These are phyloP conservation scores for Zygosaccharomyces sapae DNA, from an alignment of 1,139 yeast species.

Conservation along the genomic window DNA sequence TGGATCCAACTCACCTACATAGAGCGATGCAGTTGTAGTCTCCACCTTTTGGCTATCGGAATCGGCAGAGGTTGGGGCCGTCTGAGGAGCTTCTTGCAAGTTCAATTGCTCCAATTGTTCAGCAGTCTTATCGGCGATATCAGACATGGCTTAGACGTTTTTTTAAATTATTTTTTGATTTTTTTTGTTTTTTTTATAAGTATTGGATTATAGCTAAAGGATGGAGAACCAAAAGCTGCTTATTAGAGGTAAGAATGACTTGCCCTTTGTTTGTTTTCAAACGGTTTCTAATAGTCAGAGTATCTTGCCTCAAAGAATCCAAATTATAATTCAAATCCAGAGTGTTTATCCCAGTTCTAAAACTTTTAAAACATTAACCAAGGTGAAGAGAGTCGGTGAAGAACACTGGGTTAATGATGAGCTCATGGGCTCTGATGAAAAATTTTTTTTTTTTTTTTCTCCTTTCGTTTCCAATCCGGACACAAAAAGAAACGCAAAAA, in stretches of 20 bases:
- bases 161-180: slow-evolving; percentile 10
- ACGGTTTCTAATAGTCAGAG: slow-evolving; percentile 19
- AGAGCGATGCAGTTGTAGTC: slow-evolving; percentile 71
- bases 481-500: slow-evolving; percentile 1
- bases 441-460: not conserved
- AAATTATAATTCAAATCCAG: slow-evolving; percentile 2
- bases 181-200: slow-evolving; percentile 18
- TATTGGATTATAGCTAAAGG: slow-evolving; percentile 15
- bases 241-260: slow-evolving; percentile 8
- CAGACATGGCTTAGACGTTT: slow-evolving; percentile 36
- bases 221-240: slow-evolving; percentile 16
- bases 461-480: too few species aligned
- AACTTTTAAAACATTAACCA: slow-evolving; percentile 1
- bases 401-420: slow-evolving; percentile 2
- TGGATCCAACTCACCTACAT: slow-evolving; percentile 96
- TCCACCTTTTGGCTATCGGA: slow-evolving; percentile 41
- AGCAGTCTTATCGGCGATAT: slow-evolving; percentile 39
- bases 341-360: not conserved
- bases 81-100: slow-evolving; percentile 35
- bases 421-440: not conserved
- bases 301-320: slow-evolving; percentile 15
- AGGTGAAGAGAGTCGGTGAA: slow-evolving; percentile 1
- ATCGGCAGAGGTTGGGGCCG: slow-evolving; percentile 31
- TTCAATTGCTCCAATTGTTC: slow-evolving; percentile 41
- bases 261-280: slow-evolving; percentile 20